Evolutionary conservation across 495 filamentous ascomycete species (phyloP).

Genomic region (Zalerion maritima): DNA sequence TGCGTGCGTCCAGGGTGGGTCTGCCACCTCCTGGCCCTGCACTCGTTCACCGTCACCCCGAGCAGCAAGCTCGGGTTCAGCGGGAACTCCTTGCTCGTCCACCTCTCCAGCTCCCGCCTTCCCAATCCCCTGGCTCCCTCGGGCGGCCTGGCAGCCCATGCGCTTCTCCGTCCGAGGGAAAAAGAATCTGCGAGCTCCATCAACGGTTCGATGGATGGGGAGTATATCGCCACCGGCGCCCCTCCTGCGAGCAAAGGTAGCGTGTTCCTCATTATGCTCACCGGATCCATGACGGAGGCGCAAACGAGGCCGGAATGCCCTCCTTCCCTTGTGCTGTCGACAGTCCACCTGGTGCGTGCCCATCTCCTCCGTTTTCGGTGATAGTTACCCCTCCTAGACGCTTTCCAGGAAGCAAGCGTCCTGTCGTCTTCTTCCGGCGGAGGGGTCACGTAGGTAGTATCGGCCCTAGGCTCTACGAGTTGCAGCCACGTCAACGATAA

Average conservation of each 20-base stretch:
- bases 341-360: conserved; percentile 46
- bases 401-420: conserved; percentile 49
- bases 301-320: conserved; percentile 73
- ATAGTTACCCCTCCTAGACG: conserved; percentile 63
- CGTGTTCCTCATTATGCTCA: conserved; percentile 53
- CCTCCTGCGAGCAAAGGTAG: conserved; percentile 73
- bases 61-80: conserved; percentile 73
- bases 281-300: conserved; percentile 63
- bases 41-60: conserved; percentile 64
- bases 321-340: conserved; percentile 58
- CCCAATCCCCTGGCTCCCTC: conserved; percentile 22
- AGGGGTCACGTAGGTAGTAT: conserved; percentile 51
- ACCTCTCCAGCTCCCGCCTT: conserved; percentile 26
- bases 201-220: conserved; percentile 61
- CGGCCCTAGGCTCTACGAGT: conserved; percentile 56
- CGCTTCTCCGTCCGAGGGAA: conserved; percentile 55
- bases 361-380: conserved; percentile 78
- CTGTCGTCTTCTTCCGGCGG: conserved; percentile 37
- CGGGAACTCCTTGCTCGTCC: conserved; percentile 53
- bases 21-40: conserved; percentile 65
- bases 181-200: conserved; percentile 64
- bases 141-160: conserved; percentile 36
- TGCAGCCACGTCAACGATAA: conserved; percentile 82
- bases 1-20: conserved; percentile 86
- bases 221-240: conserved; percentile 74